These are phyloP conservation scores for Drosera capensis DNA, from an alignment of 148 eudicot species.

Conservation along the genomic window DNA sequence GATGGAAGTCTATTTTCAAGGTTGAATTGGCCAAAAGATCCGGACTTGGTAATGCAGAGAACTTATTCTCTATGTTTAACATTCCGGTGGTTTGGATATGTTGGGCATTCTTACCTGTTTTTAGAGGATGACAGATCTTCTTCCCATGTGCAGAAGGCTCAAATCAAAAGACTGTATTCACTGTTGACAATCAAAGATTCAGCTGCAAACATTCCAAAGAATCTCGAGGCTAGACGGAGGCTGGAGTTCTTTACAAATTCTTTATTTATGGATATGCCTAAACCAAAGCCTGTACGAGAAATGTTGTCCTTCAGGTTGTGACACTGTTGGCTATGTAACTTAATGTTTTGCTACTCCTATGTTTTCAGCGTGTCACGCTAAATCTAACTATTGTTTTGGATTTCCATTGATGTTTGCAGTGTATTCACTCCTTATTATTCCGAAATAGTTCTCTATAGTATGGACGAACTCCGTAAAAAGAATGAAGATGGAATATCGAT, in stretches of 20 bases:
- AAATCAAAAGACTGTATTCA: slow-evolving; percentile 61
- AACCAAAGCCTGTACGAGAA: slow-evolving; percentile 61
- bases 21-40: slow-evolving; percentile 77
- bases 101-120: neutral
- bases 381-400: neutral
- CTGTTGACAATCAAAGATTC: slow-evolving; percentile 85
- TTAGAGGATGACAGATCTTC: neutral
- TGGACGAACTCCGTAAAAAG: slow-evolving; percentile 63
- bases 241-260: slow-evolving; percentile 86
- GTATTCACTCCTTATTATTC: slow-evolving; percentile 96
- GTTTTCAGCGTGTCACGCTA: neutral
- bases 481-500: slow-evolving; percentile 96
- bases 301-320: slow-evolving; percentile 83
- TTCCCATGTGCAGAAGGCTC: slow-evolving; percentile 43
- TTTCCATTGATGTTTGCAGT: slow-evolving; percentile 26
- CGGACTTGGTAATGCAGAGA: slow-evolving; percentile 45
- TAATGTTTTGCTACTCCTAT: neutral
- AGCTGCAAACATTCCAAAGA: slow-evolving; percentile 67
- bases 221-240: slow-evolving; percentile 86
- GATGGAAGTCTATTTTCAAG: slow-evolving; percentile 79
- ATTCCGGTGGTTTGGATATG: neutral
- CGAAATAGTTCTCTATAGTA: slow-evolving; percentile 80
- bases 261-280: slow-evolving; percentile 88
- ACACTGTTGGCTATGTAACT: neutral
- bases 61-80: neutral